Evolutionary conservation across 176 grass and related monocot genomes (phyloP).

Genomic region (Puya raimondii): DNA sequence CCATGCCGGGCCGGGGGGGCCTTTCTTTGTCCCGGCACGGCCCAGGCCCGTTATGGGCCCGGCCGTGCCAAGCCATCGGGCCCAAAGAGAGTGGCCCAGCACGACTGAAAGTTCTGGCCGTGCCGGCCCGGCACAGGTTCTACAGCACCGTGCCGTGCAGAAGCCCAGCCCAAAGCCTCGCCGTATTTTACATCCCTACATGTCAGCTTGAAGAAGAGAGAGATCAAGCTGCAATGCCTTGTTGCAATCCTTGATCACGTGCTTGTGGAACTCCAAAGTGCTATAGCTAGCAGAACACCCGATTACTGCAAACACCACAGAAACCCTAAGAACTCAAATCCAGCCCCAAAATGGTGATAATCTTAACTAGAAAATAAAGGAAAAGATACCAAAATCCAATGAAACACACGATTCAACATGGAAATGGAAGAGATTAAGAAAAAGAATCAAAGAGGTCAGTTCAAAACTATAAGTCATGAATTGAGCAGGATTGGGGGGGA

Average conservation of each 20-base stretch:
- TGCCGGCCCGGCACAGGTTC: too few relatives aligned
- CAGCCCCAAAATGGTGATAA: neutral
- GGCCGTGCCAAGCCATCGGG: too few relatives aligned
- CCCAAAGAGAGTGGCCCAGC: too few relatives aligned
- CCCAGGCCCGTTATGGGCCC: too few relatives aligned
- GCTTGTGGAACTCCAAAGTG: too few relatives aligned
- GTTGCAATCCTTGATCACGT: conserved; percentile 91
- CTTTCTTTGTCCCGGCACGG: too few relatives aligned
- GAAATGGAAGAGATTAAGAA: neutral
- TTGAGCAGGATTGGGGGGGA: conserved; percentile 56
- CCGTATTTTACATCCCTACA: too few relatives aligned
- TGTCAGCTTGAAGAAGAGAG: conserved; percentile 58
- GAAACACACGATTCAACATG: neutral
- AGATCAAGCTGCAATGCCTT: conserved; percentile 59
- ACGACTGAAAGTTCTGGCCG: too few relatives aligned
- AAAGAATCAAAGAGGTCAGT: neutral
- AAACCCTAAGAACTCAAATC: neutral
- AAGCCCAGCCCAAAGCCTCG: too few relatives aligned
- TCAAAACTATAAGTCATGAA: conserved; percentile 80
- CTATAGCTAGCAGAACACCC: conserved; percentile 44
- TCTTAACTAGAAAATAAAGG: neutral
- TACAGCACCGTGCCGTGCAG: too few relatives aligned
- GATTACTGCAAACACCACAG: conserved; percentile 46
- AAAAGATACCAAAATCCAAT: neutral
- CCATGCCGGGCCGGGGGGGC: too few relatives aligned